Base-by-base conservation (phyloP, 495 filamentous ascomycete species). In the Penicillium lagena region DNA sequence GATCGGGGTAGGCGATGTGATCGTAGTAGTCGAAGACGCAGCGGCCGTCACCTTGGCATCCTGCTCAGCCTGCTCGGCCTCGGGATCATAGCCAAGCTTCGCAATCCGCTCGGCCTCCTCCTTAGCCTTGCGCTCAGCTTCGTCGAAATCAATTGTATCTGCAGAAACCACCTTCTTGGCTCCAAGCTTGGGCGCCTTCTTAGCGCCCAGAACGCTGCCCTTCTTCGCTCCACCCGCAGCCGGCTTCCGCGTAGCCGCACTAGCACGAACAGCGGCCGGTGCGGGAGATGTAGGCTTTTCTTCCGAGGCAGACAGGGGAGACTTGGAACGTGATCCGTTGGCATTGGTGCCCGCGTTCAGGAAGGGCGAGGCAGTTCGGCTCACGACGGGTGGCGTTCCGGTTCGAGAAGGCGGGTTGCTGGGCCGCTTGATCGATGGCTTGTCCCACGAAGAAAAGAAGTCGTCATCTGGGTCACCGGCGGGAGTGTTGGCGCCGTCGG, bases 401-500 rank as follows among this genome's bases (percentile, higher is more conserved):
- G 89, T 93, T 59, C 93, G 85, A 29, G 91, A 96, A 29, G 91
- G 81, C 27, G 93, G 93, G 47, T 95, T 93, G 54, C 87, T 95
- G 8, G 90, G 94, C 45, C 90, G 86, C 72, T 97, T 98, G 71
- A 98, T 95, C 4, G 89, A 79, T 4, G 93, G 93, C 67, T 96
- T 95, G 62, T 97, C 94, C 90, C 91, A 98, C 0, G 89, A 95
- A 8, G 91, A 95, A 73, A 97, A 98, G 77, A 97, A 98, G 63
- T 97, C 91, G 50, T 94, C 89, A 8, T 86, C 89, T 17, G 73
- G 67, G 47, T 97, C 91, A 41, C 77, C 82, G 36, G 83, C 75
- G 33, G 87, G 86, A 13, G 89, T 90, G 55, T 70, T 75, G 1
- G 81, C 73, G 51, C 78, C 80, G 48, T 86, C 83, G 31, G 72